phyloP scores from a whole-genome alignment of 2,329 filamentous ascomycete genomes.

The Tolypocladium ophioglossoides region DNA sequence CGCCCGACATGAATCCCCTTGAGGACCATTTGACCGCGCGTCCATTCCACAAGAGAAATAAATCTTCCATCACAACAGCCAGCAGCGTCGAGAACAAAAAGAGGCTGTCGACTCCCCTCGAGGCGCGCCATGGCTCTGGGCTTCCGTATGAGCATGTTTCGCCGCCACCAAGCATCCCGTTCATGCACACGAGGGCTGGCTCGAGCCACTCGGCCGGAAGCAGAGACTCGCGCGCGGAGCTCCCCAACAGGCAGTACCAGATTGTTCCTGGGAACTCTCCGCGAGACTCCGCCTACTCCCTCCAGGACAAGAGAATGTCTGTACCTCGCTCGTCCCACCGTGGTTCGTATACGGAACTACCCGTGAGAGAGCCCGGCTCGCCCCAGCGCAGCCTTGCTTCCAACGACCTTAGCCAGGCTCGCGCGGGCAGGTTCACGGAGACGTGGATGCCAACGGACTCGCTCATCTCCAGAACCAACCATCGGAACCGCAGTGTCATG shows the following conservation, averaged over 20 bases:
- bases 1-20: constrained; percentile 91
- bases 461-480: constrained; percentile 41
- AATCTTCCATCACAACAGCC: constrained; percentile 40
- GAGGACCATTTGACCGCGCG: constrained; percentile 75
- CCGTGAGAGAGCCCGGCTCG: constrained; percentile 28
- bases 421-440: constrained; percentile 39
- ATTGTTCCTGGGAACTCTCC: constrained; percentile 31
- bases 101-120: constrained; percentile 39
- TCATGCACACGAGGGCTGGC: constrained; percentile 64
- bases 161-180: constrained; percentile 54
- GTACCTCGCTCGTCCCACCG: constrained; percentile 23
- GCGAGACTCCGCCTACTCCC: constrained; percentile 31
- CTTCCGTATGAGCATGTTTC: constrained; percentile 32
- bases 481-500: constrained; percentile 26
- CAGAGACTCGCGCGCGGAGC: constrained; percentile 42
- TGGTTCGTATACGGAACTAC: constrained; percentile 39
- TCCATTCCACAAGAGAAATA: constrained; percentile 62
- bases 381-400: constrained; percentile 14
- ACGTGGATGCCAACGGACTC: constrained; percentile 45
- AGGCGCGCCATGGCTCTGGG: constrained; percentile 31
- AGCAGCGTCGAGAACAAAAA: constrained; percentile 43
- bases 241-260: constrained; percentile 47
- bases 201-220: constrained; percentile 48
- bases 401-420: constrained; percentile 18
- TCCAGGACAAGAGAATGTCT: constrained; percentile 37